A percentile compares a stretch with the other conserved stretches of the same genome.
Conservation (phyloP, 2,329 filamentous ascomycete species). For the Emydomyces testavorans region DNA sequence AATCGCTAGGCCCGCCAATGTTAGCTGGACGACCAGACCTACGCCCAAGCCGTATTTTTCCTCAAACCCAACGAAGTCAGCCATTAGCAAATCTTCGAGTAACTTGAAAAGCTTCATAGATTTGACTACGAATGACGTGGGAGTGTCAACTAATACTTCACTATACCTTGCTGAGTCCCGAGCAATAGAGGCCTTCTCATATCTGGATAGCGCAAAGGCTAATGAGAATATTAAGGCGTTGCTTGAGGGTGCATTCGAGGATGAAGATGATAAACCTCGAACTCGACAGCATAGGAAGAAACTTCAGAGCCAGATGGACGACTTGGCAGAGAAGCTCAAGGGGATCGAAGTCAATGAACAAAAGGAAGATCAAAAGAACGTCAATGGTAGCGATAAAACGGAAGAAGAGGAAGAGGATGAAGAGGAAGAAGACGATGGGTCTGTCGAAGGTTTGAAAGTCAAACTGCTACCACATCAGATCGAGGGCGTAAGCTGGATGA, state of each 20-base stretch:
- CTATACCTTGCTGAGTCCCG: slow-evolving; percentile 42
- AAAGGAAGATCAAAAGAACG: slow-evolving; percentile 44
- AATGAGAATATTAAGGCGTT: slow-evolving; percentile 43
- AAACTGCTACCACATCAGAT: slow-evolving; percentile 88
- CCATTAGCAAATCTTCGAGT: slow-evolving; percentile 33
- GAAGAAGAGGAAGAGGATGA: slow-evolving; percentile 40
- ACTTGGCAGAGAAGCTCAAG: slow-evolving; percentile 35
- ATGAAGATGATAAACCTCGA: slow-evolving; percentile 37
- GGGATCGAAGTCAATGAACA: slow-evolving; percentile 33
- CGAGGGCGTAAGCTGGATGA: slow-evolving; percentile 92
- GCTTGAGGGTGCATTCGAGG: slow-evolving; percentile 41
- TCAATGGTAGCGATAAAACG: slow-evolving; percentile 24
- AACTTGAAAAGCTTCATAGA: slow-evolving; percentile 40
- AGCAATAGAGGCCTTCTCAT: slow-evolving; percentile 43
- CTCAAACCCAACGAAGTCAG: slow-evolving; percentile 35
- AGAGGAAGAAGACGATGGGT: slow-evolving; percentile 48
- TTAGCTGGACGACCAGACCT: slow-evolving; percentile 39
- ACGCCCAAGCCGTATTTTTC: slow-evolving; percentile 44
- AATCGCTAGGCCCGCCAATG: slow-evolving; percentile 41
- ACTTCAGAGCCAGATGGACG: slow-evolving; percentile 30
- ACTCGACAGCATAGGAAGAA: slow-evolving; percentile 33
- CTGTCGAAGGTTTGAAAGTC: slow-evolving; percentile 70
- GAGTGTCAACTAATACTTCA: slow-evolving; percentile 39
- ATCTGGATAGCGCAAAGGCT: slow-evolving; percentile 40
- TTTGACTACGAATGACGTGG: slow-evolving; percentile 37